Evolutionary conservation across 306 rosid genomes (phyloP), one percentile per base, ranked within the genome.

Genomic region (Comarum palustre): DNA sequence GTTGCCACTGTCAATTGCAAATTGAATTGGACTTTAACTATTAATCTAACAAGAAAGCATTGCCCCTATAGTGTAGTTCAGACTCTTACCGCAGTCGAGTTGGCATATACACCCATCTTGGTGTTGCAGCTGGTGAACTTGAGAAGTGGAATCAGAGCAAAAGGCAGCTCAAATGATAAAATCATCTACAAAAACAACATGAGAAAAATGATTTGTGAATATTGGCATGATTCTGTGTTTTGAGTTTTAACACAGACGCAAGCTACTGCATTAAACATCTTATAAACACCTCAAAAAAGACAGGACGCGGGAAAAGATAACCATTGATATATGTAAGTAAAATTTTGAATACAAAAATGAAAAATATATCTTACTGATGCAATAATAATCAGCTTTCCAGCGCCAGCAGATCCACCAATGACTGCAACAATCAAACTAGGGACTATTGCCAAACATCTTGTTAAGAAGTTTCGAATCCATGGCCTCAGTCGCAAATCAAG

Each of bases 381-480:
- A 75, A 94, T 87, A 73, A 94, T 90, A 73, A 94, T 94, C 60
- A 94, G 90, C 88, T 76, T 64, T 80, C 99, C 99, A 59, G 99
- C 99, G 68, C 96, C 99, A 54, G 96, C 46, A 68, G 99, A 87
- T 47, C 99, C 99, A 55, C 99, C 95, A 77, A 94, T 90, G 81
- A 88, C 9, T 3, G 96, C 92, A 58, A 94, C 99, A 72, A 89
- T 83, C 80, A 94, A 76, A 84, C 99, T 94, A 63, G 97, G 97
- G 82, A 89, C 91, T 78, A 94, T 89, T 45, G 99, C 99, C 82
- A 94, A 85, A 75, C 89, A 84, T 67, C 97, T 88, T 29, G 99
- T 94, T 73, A 94, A 78, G 62, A 94, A 77, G 78, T 91, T 94
- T 51, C 99, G 79, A 72, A 94, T 16, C 99, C 99, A 94, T 73